Conservation (phyloP, 495 filamentous ascomycete species). For the Mycothermus thermophilus region DNA sequence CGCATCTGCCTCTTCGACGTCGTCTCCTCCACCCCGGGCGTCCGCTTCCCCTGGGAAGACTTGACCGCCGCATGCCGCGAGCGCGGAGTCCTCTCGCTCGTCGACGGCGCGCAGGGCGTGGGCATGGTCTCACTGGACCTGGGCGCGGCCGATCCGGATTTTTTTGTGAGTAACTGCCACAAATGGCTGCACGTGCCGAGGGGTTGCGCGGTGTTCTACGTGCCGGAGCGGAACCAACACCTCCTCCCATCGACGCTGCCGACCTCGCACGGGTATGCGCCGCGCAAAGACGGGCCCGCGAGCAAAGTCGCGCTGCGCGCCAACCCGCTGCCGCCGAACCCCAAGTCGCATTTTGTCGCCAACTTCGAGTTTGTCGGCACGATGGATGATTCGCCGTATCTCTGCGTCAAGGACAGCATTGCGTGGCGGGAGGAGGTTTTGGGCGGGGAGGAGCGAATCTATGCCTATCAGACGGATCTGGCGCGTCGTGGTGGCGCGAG, state of each 20-base stretch:
- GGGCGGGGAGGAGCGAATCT: constrained; percentile 61
- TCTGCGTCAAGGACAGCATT: constrained; percentile 57
- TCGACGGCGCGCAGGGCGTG: constrained; percentile 77
- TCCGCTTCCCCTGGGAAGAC: constrained; percentile 63
- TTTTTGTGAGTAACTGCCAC: constrained; percentile 72
- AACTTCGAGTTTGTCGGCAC: constrained; percentile 73
- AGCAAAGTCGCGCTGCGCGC: constrained; percentile 6
- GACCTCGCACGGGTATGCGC: constrained; percentile 49
- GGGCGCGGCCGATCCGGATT: constrained; percentile 53
- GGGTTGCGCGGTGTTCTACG: constrained; percentile 66
- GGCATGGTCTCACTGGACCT: constrained; percentile 64
- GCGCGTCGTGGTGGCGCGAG: constrained; percentile 44
- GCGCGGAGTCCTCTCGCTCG: constrained; percentile 43
- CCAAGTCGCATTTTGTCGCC: constrained; percentile 45
- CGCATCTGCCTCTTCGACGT: constrained; percentile 65
- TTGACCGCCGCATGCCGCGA: constrained; percentile 49
- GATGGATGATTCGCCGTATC: constrained; percentile 52
- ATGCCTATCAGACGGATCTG: constrained; percentile 41
- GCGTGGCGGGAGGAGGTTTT: constrained; percentile 51
- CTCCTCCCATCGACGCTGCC: constrained; percentile 64
- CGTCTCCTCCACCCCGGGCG: constrained; percentile 58
- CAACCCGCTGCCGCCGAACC: constrained; percentile 34
- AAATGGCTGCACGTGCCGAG: constrained; percentile 90
- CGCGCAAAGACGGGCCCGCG: constrained; percentile 13
- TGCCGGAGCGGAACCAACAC: constrained; percentile 55